Base-by-base conservation (phyloP, 2,329 filamentous ascomycete species). In the Raffaelea arxii region DNA sequence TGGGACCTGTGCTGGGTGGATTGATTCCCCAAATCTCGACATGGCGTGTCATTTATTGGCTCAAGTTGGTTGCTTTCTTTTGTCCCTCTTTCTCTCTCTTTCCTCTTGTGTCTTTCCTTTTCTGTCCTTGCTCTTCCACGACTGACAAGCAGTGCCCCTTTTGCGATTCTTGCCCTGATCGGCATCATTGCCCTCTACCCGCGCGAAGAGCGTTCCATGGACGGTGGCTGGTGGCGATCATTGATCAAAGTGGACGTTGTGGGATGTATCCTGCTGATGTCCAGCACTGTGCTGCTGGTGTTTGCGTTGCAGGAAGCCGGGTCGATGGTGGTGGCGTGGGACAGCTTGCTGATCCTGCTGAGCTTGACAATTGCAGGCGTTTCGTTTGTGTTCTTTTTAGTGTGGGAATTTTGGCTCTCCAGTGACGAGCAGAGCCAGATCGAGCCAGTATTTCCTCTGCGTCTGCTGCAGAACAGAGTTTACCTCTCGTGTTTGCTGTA, bases 41-140 rank as follows among this genome's bases (percentile, higher is more conserved):
- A 38, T 82, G 78, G 78, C 66, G 72, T 43, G 78, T 75, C 65
- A 67, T 81, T 35, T 81, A 81, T 58, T 74, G 75, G 58, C 72
- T 80, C 58, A 82, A 82, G 75, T 79, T 60, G 40, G 69, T 53
- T 2, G 12, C 6, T 21, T 11, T 25, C 21, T 19, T n/a, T 44
- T 23, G 6, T 18, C 6, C 1, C 27, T 35, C n/a, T 22, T 9
- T 53, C 9, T 11, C 14, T 21, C 6, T 18, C 3, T 24, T 24
- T 14, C 23, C 11, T 19, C 9, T 49, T 14, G 12, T 36, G 14
- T 46, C 27, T n/a, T 42, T 7, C 10, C 7, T n/a, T 46, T 9
- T 22, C 32, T 23, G 4, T 43, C n/a, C 19, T 7, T 27, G 3
- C 19, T 7, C 9, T 7, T 10, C 5, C 4, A 21, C 4, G 18